Conservation (phyloP, 1,139 yeast genomes). For the Candida glucosophila region DNA sequence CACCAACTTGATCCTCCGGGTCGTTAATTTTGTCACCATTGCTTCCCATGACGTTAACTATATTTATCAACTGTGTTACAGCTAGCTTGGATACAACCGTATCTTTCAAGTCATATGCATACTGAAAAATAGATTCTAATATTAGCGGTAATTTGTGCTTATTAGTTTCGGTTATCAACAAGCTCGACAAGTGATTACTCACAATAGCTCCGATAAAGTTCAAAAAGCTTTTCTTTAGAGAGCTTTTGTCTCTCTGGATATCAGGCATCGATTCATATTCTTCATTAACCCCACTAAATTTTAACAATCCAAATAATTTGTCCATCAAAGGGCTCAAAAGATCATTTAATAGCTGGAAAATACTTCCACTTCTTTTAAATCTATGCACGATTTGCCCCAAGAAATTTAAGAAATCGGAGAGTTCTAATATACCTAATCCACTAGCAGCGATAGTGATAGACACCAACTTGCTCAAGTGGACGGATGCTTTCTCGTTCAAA, state of each 20-base stretch:
- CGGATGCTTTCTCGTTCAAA: conserved; percentile 36
- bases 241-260: conserved; percentile 48
- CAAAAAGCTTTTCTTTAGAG: conserved; percentile 62
- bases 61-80: conserved; percentile 57
- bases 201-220: conserved; percentile 61
- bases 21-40: conserved; percentile 56
- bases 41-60: conserved; percentile 57
- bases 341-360: conserved; percentile 67
- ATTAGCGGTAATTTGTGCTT: conserved; percentile 54
- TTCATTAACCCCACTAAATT: conserved; percentile 12
- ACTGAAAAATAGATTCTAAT: conserved; percentile 57
- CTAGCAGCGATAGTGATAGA: conserved; percentile 65
- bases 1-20: conserved; percentile 42
- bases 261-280: conserved; percentile 32
- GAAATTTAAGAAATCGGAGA: conserved; percentile 76
- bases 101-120: conserved; percentile 51
- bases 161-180: conserved; percentile 64
- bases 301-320: conserved; percentile 52
- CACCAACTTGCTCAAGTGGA: conserved; percentile 64
- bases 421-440: conserved; percentile 53
- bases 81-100: conserved; percentile 59
- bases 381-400: conserved; percentile 82
- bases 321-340: conserved; percentile 65
- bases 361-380: conserved; percentile 56
- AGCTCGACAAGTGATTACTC: conserved; percentile 70